A percentile compares a stretch with the other conserved stretches of the same genome.
These are phyloP conservation scores for Betula pendula DNA, from an alignment of 306 rosid genomes.

Conservation along the genomic window DNA sequence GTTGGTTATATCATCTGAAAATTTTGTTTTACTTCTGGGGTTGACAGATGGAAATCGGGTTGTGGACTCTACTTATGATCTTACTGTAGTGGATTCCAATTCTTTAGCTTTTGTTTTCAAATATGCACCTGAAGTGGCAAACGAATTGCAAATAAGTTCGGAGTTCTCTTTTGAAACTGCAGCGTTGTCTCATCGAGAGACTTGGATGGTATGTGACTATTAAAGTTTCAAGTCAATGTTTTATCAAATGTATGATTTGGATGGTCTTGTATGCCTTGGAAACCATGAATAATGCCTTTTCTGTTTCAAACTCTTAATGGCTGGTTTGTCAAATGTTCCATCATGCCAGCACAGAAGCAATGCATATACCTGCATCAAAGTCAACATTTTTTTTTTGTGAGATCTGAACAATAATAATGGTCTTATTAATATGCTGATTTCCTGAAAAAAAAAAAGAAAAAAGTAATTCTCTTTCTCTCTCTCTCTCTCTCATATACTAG, in stretches of 20 bases:
- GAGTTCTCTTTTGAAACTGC: slow-evolving; percentile 69
- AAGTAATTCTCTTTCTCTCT: background rate
- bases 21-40: slow-evolving; percentile 23
- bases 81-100: slow-evolving; percentile 93
- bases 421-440: background rate
- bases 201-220: slow-evolving; percentile 67
- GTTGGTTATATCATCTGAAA: background rate
- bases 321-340: slow-evolving; percentile 11
- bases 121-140: slow-evolving; percentile 82
- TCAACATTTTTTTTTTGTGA: background rate
- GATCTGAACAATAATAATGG: background rate
- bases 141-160: slow-evolving; percentile 59
- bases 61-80: slow-evolving; percentile 74
- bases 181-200: slow-evolving; percentile 51
- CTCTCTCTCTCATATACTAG: background rate
- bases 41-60: slow-evolving; percentile 67
- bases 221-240: slow-evolving; percentile 23
- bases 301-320: background rate
- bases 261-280: slow-evolving; percentile 4
- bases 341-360: background rate
- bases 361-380: background rate
- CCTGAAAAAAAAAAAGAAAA: background rate
- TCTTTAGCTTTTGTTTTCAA: slow-evolving; percentile 79
- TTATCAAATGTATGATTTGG: slow-evolving; percentile 11
- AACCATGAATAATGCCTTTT: background rate